Conservation (phyloP, 2,329 filamentous ascomycete genomes). For the Ceratocystis harringtonii region DNA sequence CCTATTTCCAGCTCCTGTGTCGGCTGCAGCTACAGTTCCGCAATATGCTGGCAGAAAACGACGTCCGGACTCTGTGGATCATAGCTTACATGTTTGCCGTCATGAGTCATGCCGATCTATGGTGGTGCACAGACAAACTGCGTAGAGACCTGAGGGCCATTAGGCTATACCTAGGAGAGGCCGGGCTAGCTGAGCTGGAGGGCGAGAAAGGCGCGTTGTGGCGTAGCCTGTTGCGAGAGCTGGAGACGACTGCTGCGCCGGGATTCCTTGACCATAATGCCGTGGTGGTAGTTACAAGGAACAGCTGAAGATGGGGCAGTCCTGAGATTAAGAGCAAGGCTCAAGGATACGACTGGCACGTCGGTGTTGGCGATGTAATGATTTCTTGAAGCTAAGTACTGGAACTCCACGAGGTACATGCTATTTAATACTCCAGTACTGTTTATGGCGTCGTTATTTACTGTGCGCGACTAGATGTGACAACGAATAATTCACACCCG, state of each 20-base stretch:
- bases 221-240: slow-evolving; percentile 19
- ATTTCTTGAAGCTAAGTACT: background rate
- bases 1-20: slow-evolving; percentile 20
- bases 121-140: slow-evolving; percentile 20
- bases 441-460: background rate
- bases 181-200: slow-evolving; percentile 15
- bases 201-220: slow-evolving; percentile 19
- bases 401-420: background rate
- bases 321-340: background rate
- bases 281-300: background rate
- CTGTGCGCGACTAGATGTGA: background rate
- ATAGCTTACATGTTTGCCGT: slow-evolving; percentile 21
- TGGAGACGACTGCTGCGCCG: slow-evolving; percentile 14
- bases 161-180: slow-evolving; percentile 17
- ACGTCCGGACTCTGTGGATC: slow-evolving; percentile 21
- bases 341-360: background rate
- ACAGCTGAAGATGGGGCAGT: background rate
- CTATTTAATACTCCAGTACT: background rate
- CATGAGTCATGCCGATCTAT: slow-evolving; percentile 19
- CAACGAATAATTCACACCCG: background rate
- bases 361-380: background rate
- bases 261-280: background rate
- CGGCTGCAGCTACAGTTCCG: slow-evolving; percentile 19
- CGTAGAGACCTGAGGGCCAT: slow-evolving; percentile 19
- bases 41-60: slow-evolving; percentile 17